Percentiles rank a stretch among this genome's conserved stretches.
Conservation (phyloP, 768 basidiomycete genomes). For the Auricularia cornea region DNA sequence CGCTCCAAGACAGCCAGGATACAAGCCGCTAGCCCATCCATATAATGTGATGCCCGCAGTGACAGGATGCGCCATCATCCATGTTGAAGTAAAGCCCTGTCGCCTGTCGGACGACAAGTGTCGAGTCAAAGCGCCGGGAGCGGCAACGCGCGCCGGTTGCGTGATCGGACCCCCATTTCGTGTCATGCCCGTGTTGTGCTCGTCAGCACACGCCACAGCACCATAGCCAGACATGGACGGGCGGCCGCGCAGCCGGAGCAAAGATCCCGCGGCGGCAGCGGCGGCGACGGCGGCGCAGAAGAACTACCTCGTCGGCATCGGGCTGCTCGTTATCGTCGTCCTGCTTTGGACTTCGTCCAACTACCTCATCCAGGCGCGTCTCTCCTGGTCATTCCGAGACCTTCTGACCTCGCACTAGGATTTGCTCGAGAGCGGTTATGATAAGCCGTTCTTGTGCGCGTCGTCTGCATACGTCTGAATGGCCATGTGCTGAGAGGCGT, state of each 20-base stretch:
- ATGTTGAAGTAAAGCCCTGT: too few species aligned
- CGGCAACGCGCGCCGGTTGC: too few species aligned
- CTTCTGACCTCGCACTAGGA: constrained; percentile 20
- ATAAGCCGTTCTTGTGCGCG: constrained; percentile 81
- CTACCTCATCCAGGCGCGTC: constrained; percentile 71
- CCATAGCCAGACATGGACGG: background rate
- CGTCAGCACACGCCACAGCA: too few species aligned
- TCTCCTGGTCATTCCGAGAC: background rate
- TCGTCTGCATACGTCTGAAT: constrained; percentile 3
- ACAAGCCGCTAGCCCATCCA: too few species aligned
- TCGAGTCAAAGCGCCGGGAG: too few species aligned
- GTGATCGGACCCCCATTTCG: too few species aligned
- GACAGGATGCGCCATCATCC: too few species aligned
- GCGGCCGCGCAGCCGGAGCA: background rate
- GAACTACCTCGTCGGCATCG: constrained; percentile 52
- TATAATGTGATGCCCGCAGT: too few species aligned
- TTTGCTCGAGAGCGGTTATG: constrained; percentile 58
- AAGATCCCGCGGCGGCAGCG: background rate
- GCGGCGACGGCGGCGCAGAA: background rate
- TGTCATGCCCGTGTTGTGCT: too few species aligned
- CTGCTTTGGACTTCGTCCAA: constrained; percentile 83
- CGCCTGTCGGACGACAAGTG: too few species aligned
- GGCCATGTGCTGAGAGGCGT: background rate
- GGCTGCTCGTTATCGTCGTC: constrained; percentile 65
- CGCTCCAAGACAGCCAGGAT: too few species aligned